These are phyloP conservation scores for Nicotiana paniculata DNA, from an alignment of 257 asterid species.

Conservation along the genomic window DNA sequence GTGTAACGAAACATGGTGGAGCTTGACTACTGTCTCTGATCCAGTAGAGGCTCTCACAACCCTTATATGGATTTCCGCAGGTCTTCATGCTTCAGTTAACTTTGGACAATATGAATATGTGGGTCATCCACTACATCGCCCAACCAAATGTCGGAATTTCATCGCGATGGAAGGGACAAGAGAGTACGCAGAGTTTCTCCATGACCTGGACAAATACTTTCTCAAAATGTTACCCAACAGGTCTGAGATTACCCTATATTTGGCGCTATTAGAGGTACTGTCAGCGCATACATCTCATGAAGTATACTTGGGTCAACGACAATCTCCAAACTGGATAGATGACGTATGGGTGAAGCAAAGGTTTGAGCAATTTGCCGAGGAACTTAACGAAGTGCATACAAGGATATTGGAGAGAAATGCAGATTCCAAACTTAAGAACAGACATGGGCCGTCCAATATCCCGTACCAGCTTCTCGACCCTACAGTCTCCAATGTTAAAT, in stretches of 20 bases:
- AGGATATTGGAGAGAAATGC: constrained; percentile 31
- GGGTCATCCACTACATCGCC: constrained; percentile 42
- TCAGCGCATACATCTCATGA: constrained; percentile 25
- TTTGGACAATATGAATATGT: constrained; percentile 37
- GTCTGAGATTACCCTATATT: constrained; percentile 31
- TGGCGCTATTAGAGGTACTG: constrained; percentile 36
- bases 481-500: constrained; percentile 14
- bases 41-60: constrained; percentile 37
- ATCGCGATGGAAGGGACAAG: constrained; percentile 42
- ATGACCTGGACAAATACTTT: constrained; percentile 32
- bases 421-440: constrained; percentile 37
- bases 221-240: constrained; percentile 34
- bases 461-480: constrained; percentile 31
- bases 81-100: constrained; percentile 38
- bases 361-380: constrained; percentile 27
- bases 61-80: constrained; percentile 37
- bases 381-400: constrained; percentile 33
- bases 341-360: constrained; percentile 28
- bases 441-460: constrained; percentile 27
- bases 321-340: constrained; percentile 25
- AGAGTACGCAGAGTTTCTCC: constrained; percentile 45
- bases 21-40: constrained; percentile 27
- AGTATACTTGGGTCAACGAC: constrained; percentile 28
- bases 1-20: constrained; percentile 37
- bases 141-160: constrained; percentile 27